phyloP scores from a whole-genome alignment of 208 protist genomes.

The Wallacemonas rigidus region DNA sequence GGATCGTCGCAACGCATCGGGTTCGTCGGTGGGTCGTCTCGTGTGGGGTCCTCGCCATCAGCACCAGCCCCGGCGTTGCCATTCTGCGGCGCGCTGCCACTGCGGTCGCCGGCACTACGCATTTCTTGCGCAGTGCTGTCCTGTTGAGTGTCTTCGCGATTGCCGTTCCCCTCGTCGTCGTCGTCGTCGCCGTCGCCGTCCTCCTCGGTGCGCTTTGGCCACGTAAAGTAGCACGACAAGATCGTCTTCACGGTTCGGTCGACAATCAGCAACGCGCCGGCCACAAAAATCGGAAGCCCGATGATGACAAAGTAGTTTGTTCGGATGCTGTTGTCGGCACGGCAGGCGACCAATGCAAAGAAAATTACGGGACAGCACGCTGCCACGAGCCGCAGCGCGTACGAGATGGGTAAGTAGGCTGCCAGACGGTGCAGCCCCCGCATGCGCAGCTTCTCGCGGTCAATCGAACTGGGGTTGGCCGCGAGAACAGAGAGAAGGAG shows the following conservation, averaged over 20 bases:
- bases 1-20: no score
- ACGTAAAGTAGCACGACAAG: conserved; percentile 19
- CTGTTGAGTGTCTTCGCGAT: background rate
- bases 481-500: conserved; percentile 25
- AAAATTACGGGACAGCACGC: conserved; percentile 38
- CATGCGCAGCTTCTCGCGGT: conserved; percentile 18
- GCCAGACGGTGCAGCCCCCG: conserved; percentile 32
- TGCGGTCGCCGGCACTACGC: background rate
- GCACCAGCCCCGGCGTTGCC: background rate
- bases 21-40: background rate
- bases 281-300: conserved; percentile 51
- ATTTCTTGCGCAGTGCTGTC: background rate
- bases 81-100: background rate
- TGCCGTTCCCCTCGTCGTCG: background rate
- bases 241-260: conserved; percentile 24
- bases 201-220: background rate
- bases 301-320: conserved; percentile 75
- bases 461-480: conserved; percentile 23
- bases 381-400: conserved; percentile 38
- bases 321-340: conserved; percentile 64
- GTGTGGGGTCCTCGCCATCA: background rate
- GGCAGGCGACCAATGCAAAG: conserved; percentile 63
- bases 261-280: conserved; percentile 33
- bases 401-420: conserved; percentile 32
- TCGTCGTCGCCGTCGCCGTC: background rate